phyloP scores from a whole-genome alignment of 108 stramenopile species.

The Nitzschia sp. region DNA sequence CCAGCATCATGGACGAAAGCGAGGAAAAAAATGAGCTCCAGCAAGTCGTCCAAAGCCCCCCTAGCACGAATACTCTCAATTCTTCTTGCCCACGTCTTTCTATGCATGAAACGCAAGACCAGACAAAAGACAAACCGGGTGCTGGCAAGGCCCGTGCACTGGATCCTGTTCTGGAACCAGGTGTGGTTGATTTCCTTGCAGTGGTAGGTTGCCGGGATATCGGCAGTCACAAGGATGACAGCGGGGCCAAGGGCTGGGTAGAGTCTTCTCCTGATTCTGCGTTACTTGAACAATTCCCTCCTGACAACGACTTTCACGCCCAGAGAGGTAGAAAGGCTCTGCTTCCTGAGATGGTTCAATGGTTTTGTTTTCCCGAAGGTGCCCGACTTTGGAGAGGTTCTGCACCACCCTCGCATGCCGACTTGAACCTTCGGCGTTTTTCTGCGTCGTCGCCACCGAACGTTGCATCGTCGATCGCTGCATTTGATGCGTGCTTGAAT shows the following conservation, averaged over 20 bases:
- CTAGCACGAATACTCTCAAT: neutral
- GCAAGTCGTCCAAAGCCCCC: neutral
- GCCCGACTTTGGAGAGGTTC: constrained; percentile 77
- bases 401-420: constrained; percentile 64
- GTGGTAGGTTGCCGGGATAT: constrained; percentile 80
- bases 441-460: constrained; percentile 59
- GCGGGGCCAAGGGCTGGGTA: constrained; percentile 82
- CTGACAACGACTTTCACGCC: constrained; percentile 68
- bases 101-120: neutral
- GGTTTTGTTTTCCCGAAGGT: constrained; percentile 90
- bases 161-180: constrained; percentile 74
- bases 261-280: constrained; percentile 74
- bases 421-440: constrained; percentile 72
- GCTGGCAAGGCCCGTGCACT: neutral
- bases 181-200: constrained; percentile 76
- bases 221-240: constrained; percentile 70
- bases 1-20: constrained; percentile 51
- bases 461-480: constrained; percentile 51
- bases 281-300: constrained; percentile 80
- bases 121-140: neutral
- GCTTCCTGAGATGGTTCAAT: constrained; percentile 75
- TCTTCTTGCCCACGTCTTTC: neutral
- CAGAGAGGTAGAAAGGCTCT: constrained; percentile 54
- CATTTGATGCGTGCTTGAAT: constrained; percentile 79
- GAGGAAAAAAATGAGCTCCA: constrained; percentile 64